phyloP scores from a whole-genome alignment of 805 yeast genomes.

The Suhomyces xylopsoci region DNA sequence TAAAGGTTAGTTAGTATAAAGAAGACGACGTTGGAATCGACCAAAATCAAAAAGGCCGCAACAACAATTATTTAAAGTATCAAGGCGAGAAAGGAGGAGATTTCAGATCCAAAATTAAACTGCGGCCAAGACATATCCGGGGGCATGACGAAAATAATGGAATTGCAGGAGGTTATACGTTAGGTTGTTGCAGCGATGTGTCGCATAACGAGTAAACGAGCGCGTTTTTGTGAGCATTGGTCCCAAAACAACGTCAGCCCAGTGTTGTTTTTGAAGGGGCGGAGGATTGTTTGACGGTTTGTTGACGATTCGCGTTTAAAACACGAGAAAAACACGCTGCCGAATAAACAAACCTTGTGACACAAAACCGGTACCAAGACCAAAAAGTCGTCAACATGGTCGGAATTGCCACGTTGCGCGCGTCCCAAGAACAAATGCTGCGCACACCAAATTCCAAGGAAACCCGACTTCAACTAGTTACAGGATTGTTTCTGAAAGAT shows the following conservation, averaged over 20 bases:
- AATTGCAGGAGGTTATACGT: neutral
- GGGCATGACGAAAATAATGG: neutral
- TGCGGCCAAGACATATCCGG: neutral
- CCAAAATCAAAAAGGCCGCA: neutral
- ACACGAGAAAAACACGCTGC: neutral
- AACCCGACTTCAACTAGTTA: neutral
- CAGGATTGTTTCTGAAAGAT: neutral
- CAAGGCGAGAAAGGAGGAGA: neutral
- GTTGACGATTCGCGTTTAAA: neutral
- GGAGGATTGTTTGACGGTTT: neutral
- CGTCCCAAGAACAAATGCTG: neutral
- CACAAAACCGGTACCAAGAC: neutral
- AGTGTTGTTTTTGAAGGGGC: neutral
- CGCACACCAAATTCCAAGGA: neutral
- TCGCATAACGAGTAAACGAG: neutral
- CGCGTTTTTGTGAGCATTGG: neutral
- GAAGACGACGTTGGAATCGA: neutral
- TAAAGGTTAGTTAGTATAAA: constrained; percentile 12
- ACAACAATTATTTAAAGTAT: neutral
- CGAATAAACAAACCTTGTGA: neutral
- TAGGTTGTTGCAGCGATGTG: neutral
- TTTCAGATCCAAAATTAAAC: neutral
- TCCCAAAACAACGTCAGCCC: neutral
- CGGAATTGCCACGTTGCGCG: neutral
- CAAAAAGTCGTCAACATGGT: neutral